Evolutionary conservation across 495 filamentous ascomycete genomes (phyloP).

Genomic region (Penicillium ochrochloron): DNA sequence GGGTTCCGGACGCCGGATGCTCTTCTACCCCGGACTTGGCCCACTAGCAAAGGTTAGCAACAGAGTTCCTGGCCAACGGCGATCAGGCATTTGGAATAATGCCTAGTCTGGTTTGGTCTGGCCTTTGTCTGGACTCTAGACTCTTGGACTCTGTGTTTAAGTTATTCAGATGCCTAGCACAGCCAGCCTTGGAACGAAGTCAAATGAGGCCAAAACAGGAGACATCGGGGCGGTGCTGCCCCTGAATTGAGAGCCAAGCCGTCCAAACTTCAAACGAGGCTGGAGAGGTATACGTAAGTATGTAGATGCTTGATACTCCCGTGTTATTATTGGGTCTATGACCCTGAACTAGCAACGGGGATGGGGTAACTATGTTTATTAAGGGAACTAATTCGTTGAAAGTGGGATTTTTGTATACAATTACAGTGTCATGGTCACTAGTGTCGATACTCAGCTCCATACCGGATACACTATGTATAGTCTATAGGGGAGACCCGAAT

Average conservation of each 20-base stretch:
- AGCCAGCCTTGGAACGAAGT: not conserved
- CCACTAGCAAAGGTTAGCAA: constrained; percentile 6
- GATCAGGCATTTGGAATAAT: constrained; percentile 11
- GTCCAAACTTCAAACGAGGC: not conserved
- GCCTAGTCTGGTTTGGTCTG: not conserved
- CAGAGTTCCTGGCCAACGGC: constrained; percentile 1
- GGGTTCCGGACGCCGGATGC: constrained; percentile 29
- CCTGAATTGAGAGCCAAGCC: constrained; percentile 2
- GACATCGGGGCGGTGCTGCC: constrained; percentile 4
- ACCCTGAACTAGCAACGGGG: not conserved
- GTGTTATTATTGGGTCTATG: not conserved
- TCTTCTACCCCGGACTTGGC: constrained; percentile 30
- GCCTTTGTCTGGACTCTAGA: not conserved
- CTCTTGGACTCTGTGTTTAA: too few relatives aligned
- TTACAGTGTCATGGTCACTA: too few relatives aligned
- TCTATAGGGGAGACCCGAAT: not conserved
- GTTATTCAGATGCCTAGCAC: constrained; percentile 4
- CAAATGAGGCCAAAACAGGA: not conserved
- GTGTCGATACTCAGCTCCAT: not conserved
- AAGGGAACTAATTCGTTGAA: not conserved
- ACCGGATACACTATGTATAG: not conserved
- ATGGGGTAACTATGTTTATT: not conserved
- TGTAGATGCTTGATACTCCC: not conserved
- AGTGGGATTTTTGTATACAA: not conserved
- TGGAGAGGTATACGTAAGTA: not conserved